phyloP scores from a whole-genome alignment of 2,329 filamentous ascomycete species.

The Elsinoe necatrix region DNA sequence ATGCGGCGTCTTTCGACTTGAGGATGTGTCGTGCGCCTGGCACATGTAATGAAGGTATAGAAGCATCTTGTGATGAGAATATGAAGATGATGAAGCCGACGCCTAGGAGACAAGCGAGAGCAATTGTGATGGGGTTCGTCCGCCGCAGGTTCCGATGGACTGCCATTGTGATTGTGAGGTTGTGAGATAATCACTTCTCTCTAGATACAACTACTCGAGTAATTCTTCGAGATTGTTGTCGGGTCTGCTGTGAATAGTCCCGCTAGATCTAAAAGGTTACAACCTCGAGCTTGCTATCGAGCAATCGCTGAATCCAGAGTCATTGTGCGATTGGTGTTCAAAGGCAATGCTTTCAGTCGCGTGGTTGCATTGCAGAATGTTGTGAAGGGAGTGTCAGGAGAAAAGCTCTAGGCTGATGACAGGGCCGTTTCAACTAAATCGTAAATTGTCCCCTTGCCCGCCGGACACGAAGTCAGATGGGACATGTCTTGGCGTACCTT shows the following conservation, averaged over 20 bases:
- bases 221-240: neutral
- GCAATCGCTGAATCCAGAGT: neutral
- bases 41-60: constrained; percentile 23
- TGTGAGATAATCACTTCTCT: neutral
- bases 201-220: neutral
- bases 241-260: neutral
- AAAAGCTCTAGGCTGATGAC: neutral
- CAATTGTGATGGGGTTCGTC: constrained; percentile 66
- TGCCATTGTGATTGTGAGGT: constrained; percentile 38
- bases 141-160: constrained; percentile 63
- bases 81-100: constrained; percentile 48
- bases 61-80: constrained; percentile 41
- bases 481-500: constrained; percentile 1
- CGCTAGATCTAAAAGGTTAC: neutral
- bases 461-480: neutral
- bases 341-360: neutral
- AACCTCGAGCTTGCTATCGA: constrained; percentile 4
- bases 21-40: constrained; percentile 43
- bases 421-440: constrained; percentile 1
- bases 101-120: constrained; percentile 62
- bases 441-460: constrained; percentile 8
- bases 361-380: neutral
- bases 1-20: constrained; percentile 48
- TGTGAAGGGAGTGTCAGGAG: neutral
- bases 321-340: neutral